These are phyloP conservation scores for Danielia reshetovae DNA, from an alignment of 805 yeast species.

Conservation along the genomic window DNA sequence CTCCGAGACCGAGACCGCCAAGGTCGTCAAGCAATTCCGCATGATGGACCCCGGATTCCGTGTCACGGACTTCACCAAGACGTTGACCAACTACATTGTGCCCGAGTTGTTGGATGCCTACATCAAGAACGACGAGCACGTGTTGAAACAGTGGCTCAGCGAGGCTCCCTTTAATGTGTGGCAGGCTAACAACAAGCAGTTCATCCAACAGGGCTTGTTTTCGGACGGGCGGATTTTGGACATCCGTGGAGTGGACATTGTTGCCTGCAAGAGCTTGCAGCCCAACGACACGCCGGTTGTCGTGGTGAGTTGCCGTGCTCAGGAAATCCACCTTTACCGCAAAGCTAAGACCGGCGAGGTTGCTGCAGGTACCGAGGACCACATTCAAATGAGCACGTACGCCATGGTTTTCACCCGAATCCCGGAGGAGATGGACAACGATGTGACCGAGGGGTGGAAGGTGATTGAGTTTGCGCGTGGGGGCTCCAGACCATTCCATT, in stretches of 20 bases:
- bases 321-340: slow-evolving; percentile 87
- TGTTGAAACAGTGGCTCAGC: slow-evolving; percentile 85
- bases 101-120: slow-evolving; percentile 97
- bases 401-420: slow-evolving; percentile 93
- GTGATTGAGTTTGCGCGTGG: slow-evolving; percentile 92
- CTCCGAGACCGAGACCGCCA: slow-evolving; percentile 94
- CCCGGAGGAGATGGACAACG: slow-evolving; percentile 86
- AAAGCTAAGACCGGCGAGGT: slow-evolving; percentile 89
- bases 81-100: slow-evolving; percentile 84
- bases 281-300: slow-evolving; percentile 91
- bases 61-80: slow-evolving; percentile 70
- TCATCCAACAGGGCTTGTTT: slow-evolving; percentile 84
- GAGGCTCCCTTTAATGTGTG: slow-evolving; percentile 97
- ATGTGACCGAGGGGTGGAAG: slow-evolving; percentile 96
- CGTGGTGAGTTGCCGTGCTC: slow-evolving; percentile 94
- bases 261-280: slow-evolving; percentile 80
- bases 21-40: slow-evolving; percentile 81
- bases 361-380: slow-evolving; percentile 94
- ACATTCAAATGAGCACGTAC: slow-evolving; percentile 87
- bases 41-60: slow-evolving; percentile 87
- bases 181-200: slow-evolving; percentile 88
- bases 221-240: slow-evolving; percentile 91
- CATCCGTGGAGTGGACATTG: slow-evolving; percentile 90
- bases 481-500: slow-evolving; percentile 76
- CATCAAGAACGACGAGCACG: slow-evolving; percentile 81